Evolutionary conservation across 306 rosid species (phyloP).

Genomic region (Ormosia semicastrata): DNA sequence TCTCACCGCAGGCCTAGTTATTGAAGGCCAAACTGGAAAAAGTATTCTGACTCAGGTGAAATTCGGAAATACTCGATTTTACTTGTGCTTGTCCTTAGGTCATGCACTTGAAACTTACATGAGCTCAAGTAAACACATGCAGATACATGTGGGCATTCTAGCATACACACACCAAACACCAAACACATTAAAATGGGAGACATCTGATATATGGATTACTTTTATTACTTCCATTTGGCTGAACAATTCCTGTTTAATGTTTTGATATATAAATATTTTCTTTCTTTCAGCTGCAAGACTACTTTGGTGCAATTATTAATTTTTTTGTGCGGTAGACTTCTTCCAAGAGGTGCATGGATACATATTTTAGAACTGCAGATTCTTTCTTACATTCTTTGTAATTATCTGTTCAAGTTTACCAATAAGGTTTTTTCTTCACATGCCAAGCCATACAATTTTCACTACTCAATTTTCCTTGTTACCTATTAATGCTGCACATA

Average conservation of each 20-base stretch:
- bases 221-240: constrained; percentile 24
- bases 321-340: constrained; percentile 50
- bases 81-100: not conserved
- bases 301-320: constrained; percentile 51
- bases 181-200: not conserved
- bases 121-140: not conserved
- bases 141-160: not conserved
- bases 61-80: not conserved
- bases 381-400: constrained; percentile 42
- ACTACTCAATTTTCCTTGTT: constrained; percentile 6
- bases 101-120: not conserved
- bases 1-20: constrained; percentile 77
- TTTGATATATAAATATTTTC: not conserved
- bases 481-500: constrained; percentile 5
- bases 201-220: constrained; percentile 4
- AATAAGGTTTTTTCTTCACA: constrained; percentile 19
- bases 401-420: constrained; percentile 17
- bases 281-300: constrained; percentile 66
- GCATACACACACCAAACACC: constrained; percentile 9
- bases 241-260: constrained; percentile 13
- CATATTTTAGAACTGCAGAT: constrained; percentile 28
- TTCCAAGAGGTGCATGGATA: constrained; percentile 15
- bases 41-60: constrained; percentile 72
- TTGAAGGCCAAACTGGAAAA: constrained; percentile 87
- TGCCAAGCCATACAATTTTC: constrained; percentile 22